Percentiles rank a stretch among this genome's conserved stretches.
Conservation (phyloP, 1,284 basidiomycete species). For the Sporisorium sorghi region DNA sequence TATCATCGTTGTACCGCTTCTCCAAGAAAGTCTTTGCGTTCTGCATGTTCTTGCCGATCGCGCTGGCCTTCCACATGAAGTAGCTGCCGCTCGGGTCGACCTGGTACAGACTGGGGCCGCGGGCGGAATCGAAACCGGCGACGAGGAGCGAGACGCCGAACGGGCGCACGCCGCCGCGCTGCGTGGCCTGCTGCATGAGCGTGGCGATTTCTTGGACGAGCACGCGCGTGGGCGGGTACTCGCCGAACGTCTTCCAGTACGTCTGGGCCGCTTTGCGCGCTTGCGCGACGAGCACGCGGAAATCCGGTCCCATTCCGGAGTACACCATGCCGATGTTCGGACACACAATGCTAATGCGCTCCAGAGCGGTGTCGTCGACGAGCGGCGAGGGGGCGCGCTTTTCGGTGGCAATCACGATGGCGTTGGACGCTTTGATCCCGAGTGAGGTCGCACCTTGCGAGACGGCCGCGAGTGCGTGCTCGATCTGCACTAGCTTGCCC, state of each 20-base stretch:
- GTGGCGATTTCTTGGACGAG: conserved; percentile 97
- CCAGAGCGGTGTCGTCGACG: conserved; percentile 95
- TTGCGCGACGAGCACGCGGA: conserved; percentile 89
- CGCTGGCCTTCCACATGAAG: conserved; percentile 99
- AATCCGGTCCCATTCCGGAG: conserved; percentile 96
- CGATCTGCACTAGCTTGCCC: conserved; percentile 89
- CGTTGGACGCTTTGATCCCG: conserved; percentile 98
- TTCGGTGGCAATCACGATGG: conserved; percentile 98
- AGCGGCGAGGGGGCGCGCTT: conserved; percentile 98
- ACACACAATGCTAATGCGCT: conserved; percentile 93
- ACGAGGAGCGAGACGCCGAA: conserved; percentile 97
- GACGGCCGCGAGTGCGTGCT: conserved; percentile 97
- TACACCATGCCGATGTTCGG: conserved; percentile 99
- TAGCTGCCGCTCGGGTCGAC: conserved; percentile 94
- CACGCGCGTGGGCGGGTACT: conserved; percentile 97
- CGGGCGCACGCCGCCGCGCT: conserved; percentile 96
- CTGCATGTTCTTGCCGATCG: conserved; percentile 99
- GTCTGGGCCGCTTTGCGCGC: conserved; percentile 97
- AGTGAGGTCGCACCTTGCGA: conserved; percentile 87
- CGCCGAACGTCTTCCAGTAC: conserved; percentile 99
- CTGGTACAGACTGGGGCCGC: conserved; percentile 94
- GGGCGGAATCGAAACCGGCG: conserved; percentile 91
- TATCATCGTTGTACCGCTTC: conserved; percentile 98
- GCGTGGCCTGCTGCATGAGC: conserved; percentile 98
- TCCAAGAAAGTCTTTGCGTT: conserved; percentile 99